These are phyloP conservation scores for Sporothrix luriei DNA, from an alignment of 2,329 filamentous ascomycete species.

Conservation along the genomic window DNA sequence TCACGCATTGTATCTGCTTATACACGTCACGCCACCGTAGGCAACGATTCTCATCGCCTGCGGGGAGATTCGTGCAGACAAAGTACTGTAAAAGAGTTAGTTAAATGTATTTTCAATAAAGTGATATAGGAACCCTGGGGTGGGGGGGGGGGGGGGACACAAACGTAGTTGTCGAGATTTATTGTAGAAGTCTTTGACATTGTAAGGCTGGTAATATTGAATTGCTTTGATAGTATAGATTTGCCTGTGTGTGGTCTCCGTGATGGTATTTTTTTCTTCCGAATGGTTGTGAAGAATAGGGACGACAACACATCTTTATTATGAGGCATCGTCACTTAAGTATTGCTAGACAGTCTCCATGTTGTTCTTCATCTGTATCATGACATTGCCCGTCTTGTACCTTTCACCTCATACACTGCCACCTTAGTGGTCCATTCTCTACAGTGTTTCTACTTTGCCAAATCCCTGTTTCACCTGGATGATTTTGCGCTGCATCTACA, in stretches of 20 bases:
- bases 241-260: not conserved
- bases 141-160: too few species aligned
- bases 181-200: too few species aligned
- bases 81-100: too few species aligned
- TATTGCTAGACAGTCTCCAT: not conserved
- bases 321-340: constrained; percentile 1
- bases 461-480: not conserved
- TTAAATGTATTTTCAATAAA: too few species aligned
- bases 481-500: not conserved
- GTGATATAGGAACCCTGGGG: too few species aligned
- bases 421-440: not conserved
- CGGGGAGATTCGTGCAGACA: too few species aligned
- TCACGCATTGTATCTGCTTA: too few species aligned
- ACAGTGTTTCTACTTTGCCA: not conserved
- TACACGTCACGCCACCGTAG: too few species aligned
- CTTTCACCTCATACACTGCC: not conserved
- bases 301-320: not conserved
- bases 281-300: not conserved
- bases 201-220: too few species aligned
- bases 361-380: not conserved
- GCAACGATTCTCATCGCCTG: too few species aligned
- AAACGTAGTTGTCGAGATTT: too few species aligned
- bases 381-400: not conserved
- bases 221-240: not conserved
- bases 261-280: not conserved